phyloP scores from a whole-genome alignment of 2,329 filamentous ascomycete genomes.

The Diplocarpon rosae region DNA sequence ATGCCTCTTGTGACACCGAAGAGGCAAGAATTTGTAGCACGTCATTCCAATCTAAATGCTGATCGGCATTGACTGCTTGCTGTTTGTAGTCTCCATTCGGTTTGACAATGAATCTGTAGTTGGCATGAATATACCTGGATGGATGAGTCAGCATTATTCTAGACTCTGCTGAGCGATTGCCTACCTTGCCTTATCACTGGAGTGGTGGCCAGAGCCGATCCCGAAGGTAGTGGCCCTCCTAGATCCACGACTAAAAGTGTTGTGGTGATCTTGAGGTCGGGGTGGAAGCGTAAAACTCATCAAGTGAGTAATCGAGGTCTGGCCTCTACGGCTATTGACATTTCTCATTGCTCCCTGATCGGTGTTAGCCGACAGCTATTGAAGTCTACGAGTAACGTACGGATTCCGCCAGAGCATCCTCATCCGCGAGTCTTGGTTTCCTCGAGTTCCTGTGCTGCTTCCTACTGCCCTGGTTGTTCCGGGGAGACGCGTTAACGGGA shows the following conservation, averaged over 20 bases:
- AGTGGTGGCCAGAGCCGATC: constrained; percentile 78
- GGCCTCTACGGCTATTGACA: constrained; percentile 69
- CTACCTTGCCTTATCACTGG: constrained; percentile 79
- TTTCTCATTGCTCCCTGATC: constrained; percentile 39
- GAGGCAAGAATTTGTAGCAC: constrained; percentile 89
- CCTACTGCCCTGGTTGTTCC: constrained; percentile 65
- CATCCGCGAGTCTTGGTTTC: constrained; percentile 62
- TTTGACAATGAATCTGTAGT: constrained; percentile 92
- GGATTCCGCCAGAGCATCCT: constrained; percentile 78
- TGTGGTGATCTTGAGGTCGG: constrained; percentile 47
- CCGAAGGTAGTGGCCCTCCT: constrained; percentile 70
- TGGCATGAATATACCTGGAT: constrained; percentile 78
- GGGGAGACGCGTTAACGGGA: constrained; percentile 36
- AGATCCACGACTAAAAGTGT: constrained; percentile 39
- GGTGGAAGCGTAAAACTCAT: constrained; percentile 82
- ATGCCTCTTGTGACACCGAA: constrained; percentile 73
- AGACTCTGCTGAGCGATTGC: constrained; percentile 17
- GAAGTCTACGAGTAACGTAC: constrained; percentile 33
- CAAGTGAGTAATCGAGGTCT: constrained; percentile 93
- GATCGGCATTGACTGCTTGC: constrained; percentile 77
- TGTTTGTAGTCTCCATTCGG: constrained; percentile 68
- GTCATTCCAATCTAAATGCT: constrained; percentile 81
- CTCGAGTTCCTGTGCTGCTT: constrained; percentile 79
- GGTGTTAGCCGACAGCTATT: constrained; percentile 6
- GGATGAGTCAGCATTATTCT: constrained; percentile 5